Base-by-base conservation (phyloP, 2,329 filamentous ascomycete species). In the Zymoseptoria crescenta region DNA sequence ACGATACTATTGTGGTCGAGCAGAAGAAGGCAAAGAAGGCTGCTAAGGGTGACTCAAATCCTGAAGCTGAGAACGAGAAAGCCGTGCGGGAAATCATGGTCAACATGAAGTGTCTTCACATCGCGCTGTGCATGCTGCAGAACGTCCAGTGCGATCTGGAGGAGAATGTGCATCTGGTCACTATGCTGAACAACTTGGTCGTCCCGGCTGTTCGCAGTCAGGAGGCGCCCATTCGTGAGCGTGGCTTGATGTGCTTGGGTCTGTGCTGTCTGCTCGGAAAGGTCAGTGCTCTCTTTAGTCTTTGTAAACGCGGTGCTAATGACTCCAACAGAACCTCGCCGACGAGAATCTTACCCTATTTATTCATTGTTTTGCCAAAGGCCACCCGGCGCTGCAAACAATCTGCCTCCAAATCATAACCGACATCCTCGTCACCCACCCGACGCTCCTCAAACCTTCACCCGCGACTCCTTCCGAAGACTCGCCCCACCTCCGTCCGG, bases 91-190 rank as follows among this genome's bases (percentile, higher is more conserved):
- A 96, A 75, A 94, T 96, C 70, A 86, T 96, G 79, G 88, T 97
- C 73, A 97, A 97, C 78, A 92, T 96, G 84, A 97, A 97, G 76
- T 97, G 94, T 74, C 81, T 99, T 62, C 89, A 96, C 71, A 96
- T 99, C 66, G 92, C 95, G 27, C 91, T 96, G 74, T 97, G 91
- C 79, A 96, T 97, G 89, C 82, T 99, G 55, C 87, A 95, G 71
- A 96, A 97, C 70, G 90, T 99, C 8, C 83, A 89, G 56, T 90
- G 91, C 61, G 89, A 89, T 69, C 79, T 97, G 45, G 91, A 96
- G 74, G 84, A 92, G 66, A 96, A 96, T 72, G 86, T 88, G 59
- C 88, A 96, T 70, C 77, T 97, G n/a, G 90, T 96, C 3, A 89
- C 89, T n/a, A 96, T 97, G 88, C 81, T 99, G 54, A 97, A 99